phyloP scores from a whole-genome alignment of 225 moss, liverwort and hornwort species.

The Ulota crispa region DNA sequence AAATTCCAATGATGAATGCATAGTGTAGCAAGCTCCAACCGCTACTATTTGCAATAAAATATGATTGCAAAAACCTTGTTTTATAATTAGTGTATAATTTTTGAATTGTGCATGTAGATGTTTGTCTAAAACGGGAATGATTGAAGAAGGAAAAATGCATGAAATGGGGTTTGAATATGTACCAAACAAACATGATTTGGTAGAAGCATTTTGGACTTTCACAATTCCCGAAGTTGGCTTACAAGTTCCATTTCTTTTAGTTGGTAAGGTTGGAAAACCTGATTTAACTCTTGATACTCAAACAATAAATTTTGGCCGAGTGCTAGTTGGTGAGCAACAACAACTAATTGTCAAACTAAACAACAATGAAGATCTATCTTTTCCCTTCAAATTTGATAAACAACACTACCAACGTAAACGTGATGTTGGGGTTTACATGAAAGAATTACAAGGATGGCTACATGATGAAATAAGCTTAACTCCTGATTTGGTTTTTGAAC shows the following conservation, averaged over 20 bases:
- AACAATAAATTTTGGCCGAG: conserved; percentile 73
- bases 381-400: conserved; percentile 80
- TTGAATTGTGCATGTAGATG: conserved; percentile 30
- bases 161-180: conserved; percentile 90
- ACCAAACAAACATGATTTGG: conserved; percentile 61
- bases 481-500: conserved; percentile 59
- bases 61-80: fast-evolving
- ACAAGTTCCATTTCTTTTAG: conserved; percentile 70
- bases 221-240: conserved; percentile 58
- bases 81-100: not conserved
- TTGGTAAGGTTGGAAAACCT: conserved; percentile 70
- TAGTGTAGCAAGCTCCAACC: too few relatives aligned
- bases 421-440: conserved; percentile 29
- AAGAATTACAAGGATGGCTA: conserved; percentile 45
- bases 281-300: conserved; percentile 69
- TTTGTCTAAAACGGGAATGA: conserved; percentile 60
- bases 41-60: not conserved
- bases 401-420: conserved; percentile 50
- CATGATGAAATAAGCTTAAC: conserved; percentile 46
- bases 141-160: conserved; percentile 66
- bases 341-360: conserved; percentile 54
- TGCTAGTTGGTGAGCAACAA: conserved; percentile 65
- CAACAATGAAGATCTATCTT: conserved; percentile 66
- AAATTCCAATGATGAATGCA: too few relatives aligned
- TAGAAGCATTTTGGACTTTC: conserved; percentile 84